Evolutionary conservation across 2,329 filamentous ascomycete genomes (phyloP), one percentile per base, ranked within the genome.

Genomic region (Cordyceps fumosorosea): DNA sequence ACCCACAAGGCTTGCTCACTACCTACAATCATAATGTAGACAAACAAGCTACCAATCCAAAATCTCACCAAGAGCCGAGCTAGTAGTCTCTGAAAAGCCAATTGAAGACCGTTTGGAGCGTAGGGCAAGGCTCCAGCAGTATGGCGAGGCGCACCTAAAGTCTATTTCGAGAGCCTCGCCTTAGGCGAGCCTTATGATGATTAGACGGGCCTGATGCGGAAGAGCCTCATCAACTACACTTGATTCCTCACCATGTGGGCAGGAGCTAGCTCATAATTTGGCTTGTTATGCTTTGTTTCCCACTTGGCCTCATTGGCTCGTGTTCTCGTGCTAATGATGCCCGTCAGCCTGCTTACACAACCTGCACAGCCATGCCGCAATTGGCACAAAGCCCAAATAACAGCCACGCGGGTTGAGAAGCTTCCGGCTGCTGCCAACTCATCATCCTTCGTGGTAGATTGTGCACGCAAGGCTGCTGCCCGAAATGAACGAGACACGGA

Each of bases 151-250:
- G 22, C 51, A 3, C 3, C 44, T 37, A 22, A 22, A 32, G 47
- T 58, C 56, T 58, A 58, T 58, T 32, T 58, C 29, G 45, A 40
- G 56, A 47, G 54, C 45, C 56, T 42, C 7, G n/a, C 10, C n/a
- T n/a, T n/a, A n/a, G n/a, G n/a, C n/a, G n/a, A n/a, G n/a, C n/a
- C n/a, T n/a, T n/a, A n/a, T n/a, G n/a, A n/a, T n/a, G n/a, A 42
- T 29, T 11, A 20, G 24, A 18, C 42, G 24, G 37, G 42, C 42
- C 26, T 50, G 32, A 40, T n/a, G n/a, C 18, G 55, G n/a, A 22
- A 12, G 54, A 34, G 45, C 20, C 56, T 20, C 32, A n/a, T 34
- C 47, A 32, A 24, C 12, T 44, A 26, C 29, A 26, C 14, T 47
- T 48, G 55, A 57, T 37, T 48, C 42, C 55, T 48, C n/a, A 57